Evolutionary conservation across 2,329 filamentous ascomycete genomes (phyloP), one percentile per base, ranked within the genome.

Genomic region (Tolypocladium sp.): DNA sequence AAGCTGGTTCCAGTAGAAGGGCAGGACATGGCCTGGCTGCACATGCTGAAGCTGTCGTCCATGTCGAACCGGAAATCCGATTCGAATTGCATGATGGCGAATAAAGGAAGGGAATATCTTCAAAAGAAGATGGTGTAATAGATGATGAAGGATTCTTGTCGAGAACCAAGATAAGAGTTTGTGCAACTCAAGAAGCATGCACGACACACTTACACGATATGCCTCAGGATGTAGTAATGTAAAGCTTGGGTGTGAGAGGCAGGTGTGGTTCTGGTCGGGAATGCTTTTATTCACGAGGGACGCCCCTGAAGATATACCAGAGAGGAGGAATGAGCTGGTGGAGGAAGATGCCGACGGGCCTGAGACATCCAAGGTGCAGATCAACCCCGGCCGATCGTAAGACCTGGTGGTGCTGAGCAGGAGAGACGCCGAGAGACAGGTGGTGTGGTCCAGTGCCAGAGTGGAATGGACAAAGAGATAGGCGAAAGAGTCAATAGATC

Each of bases 241-340:
- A 52, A 38, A 56, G 53, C 42, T 22, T 56, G 53, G 53, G 44
- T 58, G 58, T 57, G 42, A 58, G 38, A 52, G 30, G 61, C 49
- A 61, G 56, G 61, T 61, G 58, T 56, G 67, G 64, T 63, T 69
- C 65, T 70, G 66, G 67, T 66, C 66, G 68, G 70, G 71, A 73
- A 73, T 72, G 69, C 58, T 70, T 66, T 61, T 65, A 65, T 65
- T 65, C 63, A 68, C 63, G 72, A 72, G 66, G 72, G 71, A 70
- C 67, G 65, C 66, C 65, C 66, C 69, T 71, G 67, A 75, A 76
- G 72, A 75, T 76, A 76, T 76, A 76, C 65, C 65, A 65, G 65
- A 62, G 67, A 69, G 65, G 63, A 69, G 72, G 71, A 75, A 74
- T 75, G 73, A 65, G 65, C 62, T 62, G 65, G 65, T 63, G 62